Evolutionary conservation across 2,329 filamentous ascomycete genomes (phyloP).

Genomic region (Fusarium nygamai): DNA sequence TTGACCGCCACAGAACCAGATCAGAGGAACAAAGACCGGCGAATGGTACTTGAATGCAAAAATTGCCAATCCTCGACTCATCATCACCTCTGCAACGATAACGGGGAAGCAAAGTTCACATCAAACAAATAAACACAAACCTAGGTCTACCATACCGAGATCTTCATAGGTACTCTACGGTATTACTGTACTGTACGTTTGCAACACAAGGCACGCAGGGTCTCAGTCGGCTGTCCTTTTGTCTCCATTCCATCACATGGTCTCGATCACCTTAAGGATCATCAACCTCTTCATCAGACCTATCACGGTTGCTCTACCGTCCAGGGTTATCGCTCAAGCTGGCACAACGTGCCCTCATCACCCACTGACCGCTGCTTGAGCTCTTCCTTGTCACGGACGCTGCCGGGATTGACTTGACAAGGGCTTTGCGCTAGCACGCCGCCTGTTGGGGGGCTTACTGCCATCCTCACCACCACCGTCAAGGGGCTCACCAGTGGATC

Average conservation of each 20-base stretch:
- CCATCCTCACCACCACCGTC: conserved; percentile 10
- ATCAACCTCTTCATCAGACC: conserved; percentile 22
- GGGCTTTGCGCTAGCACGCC: conserved; percentile 38
- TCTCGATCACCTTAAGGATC: conserved; percentile 32
- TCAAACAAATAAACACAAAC: conserved; percentile 7
- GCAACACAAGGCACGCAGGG: conserved; percentile 23
- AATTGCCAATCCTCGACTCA: not conserved
- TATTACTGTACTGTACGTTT: not conserved
- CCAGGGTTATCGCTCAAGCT: conserved; percentile 32
- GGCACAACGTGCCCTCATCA: conserved; percentile 29
- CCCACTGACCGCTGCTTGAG: conserved; percentile 45
- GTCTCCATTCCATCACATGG: conserved; percentile 35
- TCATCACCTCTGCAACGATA: not conserved
- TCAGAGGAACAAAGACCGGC: conserved; percentile 7
- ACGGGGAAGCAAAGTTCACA: not conserved
- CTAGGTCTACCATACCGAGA: not conserved
- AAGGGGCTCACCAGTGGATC: conserved; percentile 25
- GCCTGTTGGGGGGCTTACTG: conserved; percentile 32
- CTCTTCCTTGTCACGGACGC: conserved; percentile 37
- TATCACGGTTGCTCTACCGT: conserved; percentile 12
- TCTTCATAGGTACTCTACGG: not conserved
- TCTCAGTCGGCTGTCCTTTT: conserved; percentile 27
- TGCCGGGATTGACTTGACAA: conserved; percentile 39
- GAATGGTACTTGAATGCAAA: not conserved
- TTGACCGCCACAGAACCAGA: conserved; percentile 30